Base-by-base conservation (phyloP, 2,329 filamentous ascomycete species). In the Blastomyces percursus region DNA sequence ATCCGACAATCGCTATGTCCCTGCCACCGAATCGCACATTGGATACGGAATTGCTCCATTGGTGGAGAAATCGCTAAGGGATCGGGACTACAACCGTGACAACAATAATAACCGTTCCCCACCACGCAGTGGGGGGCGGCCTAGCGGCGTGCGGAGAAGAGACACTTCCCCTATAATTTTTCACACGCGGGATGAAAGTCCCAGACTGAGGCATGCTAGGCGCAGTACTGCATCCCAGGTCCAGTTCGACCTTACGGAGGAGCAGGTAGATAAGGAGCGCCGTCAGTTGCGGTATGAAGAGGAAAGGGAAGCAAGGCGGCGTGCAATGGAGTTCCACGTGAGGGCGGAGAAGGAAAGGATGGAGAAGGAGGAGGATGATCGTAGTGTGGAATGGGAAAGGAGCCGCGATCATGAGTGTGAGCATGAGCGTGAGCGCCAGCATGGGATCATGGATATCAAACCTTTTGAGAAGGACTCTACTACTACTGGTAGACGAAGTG, bases 201-300 rank as follows among this genome's bases (percentile, higher is more conserved):
- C 65, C 1, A 57, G 66, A 5, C 66, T 71, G 9, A 70, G 67
- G 11, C 63, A 69, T 16, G 51, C 54, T 9, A 74, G 72, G 56
- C 74, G 74, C 57, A 71, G 72, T 27, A 70, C 69, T 32, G 72
- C 75, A 3, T 61, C 65, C 3, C 75, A 77, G 64, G 84, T 86
- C 8, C 79, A 81, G 61, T 86, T 86, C 66, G 78, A 81, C 46
- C 69, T 85, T 59, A 84, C 82, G 0, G 75, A 84, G 56, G 82
- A 84, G 68, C 82, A 85, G 71, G 75, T 74, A 44, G 76, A 79
- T 38, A 80, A 79, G 61, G 81, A 82, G 61, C 71, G 73, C 59
- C 70, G 71, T 40, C 69, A 65, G 11, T 59, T 64, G 51, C 54
- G 61, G 40, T 60, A 67, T 19, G 66, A 68, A 50, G 63, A 68